A percentile compares a stretch with the other conserved stretches of the same genome.
Conservation (phyloP, 2,329 filamentous ascomycete species). For the Apiospora saccharicola region DNA sequence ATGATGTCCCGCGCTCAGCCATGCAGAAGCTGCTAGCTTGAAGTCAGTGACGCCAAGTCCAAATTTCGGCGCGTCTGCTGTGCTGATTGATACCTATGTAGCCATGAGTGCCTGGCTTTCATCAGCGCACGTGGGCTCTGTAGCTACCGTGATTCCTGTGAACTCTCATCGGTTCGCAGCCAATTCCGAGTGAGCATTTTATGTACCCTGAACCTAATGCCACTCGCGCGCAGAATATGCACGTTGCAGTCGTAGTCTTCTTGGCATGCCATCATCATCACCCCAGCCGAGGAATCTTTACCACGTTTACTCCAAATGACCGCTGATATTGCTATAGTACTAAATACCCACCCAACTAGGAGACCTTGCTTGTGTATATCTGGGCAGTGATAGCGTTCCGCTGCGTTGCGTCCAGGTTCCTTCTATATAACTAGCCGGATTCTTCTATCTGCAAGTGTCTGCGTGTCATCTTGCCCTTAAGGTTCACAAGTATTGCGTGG, state of each 20-base stretch:
- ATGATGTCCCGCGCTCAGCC: not conserved
- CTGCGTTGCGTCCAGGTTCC: not conserved
- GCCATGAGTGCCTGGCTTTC: not conserved
- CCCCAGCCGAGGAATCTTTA: not conserved
- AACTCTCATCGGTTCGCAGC: not conserved
- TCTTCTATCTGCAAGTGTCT: not conserved
- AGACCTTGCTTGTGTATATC: not conserved
- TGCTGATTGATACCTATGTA: not conserved
- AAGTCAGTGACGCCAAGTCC: conserved; percentile 10
- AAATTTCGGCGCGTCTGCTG: conserved; percentile 12
- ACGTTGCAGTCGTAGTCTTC: conserved; percentile 5
- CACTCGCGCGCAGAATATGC: not conserved
- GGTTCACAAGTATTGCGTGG: not conserved
- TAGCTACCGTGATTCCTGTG: conserved; percentile 8
- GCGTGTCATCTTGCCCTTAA: conserved; percentile 16
- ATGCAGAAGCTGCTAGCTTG: not conserved
- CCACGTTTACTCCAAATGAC: not conserved
- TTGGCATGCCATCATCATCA: conserved; percentile 19
- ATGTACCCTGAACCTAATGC: not conserved
- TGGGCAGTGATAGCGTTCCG: conserved; percentile 10
- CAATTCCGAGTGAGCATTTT: not conserved
- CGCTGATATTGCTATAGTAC: not conserved
- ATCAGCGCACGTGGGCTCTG: not conserved
- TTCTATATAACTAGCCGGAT: conserved; percentile 17
- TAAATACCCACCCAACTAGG: not conserved